Evolutionary conservation across 371 early-diverging fungal species (phyloP).

Genomic region (Conidiobolus coronatus): DNA sequence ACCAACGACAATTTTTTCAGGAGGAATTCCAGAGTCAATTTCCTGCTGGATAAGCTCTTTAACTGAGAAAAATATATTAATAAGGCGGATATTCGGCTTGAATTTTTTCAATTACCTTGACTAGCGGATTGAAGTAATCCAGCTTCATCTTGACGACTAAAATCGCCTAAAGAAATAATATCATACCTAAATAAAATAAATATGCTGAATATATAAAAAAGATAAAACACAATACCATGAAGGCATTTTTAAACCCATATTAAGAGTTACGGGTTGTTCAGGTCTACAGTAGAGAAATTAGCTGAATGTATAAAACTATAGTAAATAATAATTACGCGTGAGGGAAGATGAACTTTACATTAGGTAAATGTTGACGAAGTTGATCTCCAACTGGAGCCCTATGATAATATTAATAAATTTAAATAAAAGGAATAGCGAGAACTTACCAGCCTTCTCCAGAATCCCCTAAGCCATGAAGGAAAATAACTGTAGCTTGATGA

Average conservation of each 20-base stretch:
- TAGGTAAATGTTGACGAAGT: slow-evolving; percentile 31
- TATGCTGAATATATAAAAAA: neutral
- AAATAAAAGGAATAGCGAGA: neutral
- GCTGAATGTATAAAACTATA: neutral
- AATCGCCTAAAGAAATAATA: slow-evolving; percentile 26
- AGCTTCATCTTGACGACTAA: slow-evolving; percentile 42
- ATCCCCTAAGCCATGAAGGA: slow-evolving; percentile 23
- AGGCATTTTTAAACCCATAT: slow-evolving; percentile 69
- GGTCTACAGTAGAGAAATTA: slow-evolving; percentile 19
- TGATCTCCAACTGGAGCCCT: slow-evolving; percentile 35
- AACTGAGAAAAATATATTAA: no score
- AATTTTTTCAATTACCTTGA: slow-evolving; percentile 26
- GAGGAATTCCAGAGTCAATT: slow-evolving; percentile 51
- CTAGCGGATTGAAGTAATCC: slow-evolving; percentile 45
- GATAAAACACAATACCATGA: slow-evolving; percentile 20
- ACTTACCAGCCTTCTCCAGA: slow-evolving; percentile 7
- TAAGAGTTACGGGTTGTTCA: slow-evolving; percentile 53
- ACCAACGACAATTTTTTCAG: slow-evolving; percentile 69
- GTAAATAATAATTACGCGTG: slow-evolving; percentile 29
- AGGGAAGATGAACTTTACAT: slow-evolving; percentile 67
- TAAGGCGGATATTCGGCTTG: no score
- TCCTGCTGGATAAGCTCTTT: slow-evolving; percentile 48
- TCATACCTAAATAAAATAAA: slow-evolving; percentile 42
- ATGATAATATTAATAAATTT: neutral
- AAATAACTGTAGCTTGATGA: slow-evolving; percentile 60